Conservation (phyloP, 345 rosid species). For the Eutrema heterophyllum region DNA sequence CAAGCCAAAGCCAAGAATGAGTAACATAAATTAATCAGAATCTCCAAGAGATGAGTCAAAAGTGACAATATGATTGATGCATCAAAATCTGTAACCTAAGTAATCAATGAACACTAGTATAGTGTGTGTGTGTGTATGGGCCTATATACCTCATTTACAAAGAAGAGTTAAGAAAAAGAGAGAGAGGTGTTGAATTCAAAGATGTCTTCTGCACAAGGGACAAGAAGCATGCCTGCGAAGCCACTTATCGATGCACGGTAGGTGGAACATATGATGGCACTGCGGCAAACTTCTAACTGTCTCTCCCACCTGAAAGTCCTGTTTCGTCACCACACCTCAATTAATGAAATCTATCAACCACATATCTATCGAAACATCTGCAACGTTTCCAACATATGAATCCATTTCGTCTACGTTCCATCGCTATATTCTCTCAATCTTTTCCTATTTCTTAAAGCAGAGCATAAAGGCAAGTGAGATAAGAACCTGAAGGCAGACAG, state of each 20-base stretch:
- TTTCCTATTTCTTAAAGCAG: background rate
- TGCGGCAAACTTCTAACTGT: conserved; percentile 91
- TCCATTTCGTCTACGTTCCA: background rate
- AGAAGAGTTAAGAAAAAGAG: background rate
- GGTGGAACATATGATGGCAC: conserved; percentile 96
- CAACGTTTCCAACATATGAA: background rate
- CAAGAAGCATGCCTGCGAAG: conserved; percentile 85
- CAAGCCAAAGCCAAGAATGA: conserved; percentile 7
- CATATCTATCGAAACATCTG: background rate
- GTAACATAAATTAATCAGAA: background rate
- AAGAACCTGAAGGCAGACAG: conserved; percentile 94
- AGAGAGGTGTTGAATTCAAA: conserved; percentile 33
- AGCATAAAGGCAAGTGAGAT: background rate
- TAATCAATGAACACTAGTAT: conserved; percentile 11
- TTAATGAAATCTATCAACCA: background rate
- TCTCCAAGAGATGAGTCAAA: conserved; percentile 15
- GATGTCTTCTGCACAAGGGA: conserved; percentile 92
- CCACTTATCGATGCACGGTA: conserved; percentile 97
- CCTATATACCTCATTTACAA: conserved; percentile 31
- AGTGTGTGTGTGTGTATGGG: background rate
- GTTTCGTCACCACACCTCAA: conserved; percentile 19
- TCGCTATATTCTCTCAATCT: background rate
- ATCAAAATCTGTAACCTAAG: conserved; percentile 21
- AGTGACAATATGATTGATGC: conserved; percentile 8
- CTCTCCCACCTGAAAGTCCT: conserved; percentile 95